Base-by-base conservation (phyloP, 352 stramenopile species). In the Peronospora destructor region DNA sequence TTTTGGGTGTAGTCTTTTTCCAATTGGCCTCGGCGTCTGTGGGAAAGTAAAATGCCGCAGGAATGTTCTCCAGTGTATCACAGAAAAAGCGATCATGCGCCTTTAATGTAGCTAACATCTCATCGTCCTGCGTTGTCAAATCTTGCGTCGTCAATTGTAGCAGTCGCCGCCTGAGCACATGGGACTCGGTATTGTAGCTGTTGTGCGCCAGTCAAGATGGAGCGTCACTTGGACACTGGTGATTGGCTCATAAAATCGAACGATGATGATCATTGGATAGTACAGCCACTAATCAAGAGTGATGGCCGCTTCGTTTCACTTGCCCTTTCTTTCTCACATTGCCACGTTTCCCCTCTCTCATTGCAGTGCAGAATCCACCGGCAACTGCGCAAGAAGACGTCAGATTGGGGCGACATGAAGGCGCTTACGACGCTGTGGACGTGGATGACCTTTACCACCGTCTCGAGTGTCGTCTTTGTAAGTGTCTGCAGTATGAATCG, bases 21-120 rank as follows among this genome's bases (percentile, higher is more conserved):
- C 76, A 90, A 61, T 87, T 90, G 25, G 77, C 64, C 49, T 90
- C 76, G 13, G 74, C 73, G 46, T 90, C 79, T 16, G 74, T 87
- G 9, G 76, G 76, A 56, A 90, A 85, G 68, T 90, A 90, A 46
- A 80, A 84, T 23, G 81, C 68, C 47, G 71, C 61, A 25, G 79
- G 79, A 44, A 87, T 90, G 45, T 73, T 71, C 56, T 87, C 79
- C 76, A 87, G 87, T 7, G 59, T 71, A 30, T 77, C 63, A 51
- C 74, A 87, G 59, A 90, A 87, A 52, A 90, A 90, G 21, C 62
- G 61, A 45, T 90, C 79, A 42, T 88, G 51, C 13, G 59, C 58
- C 21, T 66, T 48, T 23, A 61, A 32, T n/a, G 49, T 33, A 9
- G 38, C 42, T 25, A 66, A n/a, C 34, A 28, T 54, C 19, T 75